Conservation (phyloP, 2,329 filamentous ascomycete species). For the Trichoderma oligosporum region DNA sequence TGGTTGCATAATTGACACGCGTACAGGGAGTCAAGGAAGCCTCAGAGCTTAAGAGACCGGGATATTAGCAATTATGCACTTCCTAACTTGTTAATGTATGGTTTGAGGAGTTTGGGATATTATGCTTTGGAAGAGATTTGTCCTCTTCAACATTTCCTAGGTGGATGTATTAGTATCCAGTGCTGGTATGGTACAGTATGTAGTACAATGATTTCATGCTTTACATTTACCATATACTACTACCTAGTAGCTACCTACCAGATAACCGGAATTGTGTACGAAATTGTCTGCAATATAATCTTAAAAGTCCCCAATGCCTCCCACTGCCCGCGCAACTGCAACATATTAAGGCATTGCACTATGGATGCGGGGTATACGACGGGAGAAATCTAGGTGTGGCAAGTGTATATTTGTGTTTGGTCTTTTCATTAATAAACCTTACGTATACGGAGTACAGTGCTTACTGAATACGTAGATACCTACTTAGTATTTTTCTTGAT, state of each 20-base stretch:
- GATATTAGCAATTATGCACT: slow-evolving; percentile 5
- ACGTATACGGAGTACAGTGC: no score
- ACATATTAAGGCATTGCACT: no score
- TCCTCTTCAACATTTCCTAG: not conserved
- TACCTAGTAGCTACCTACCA: not conserved
- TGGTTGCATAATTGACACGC: not conserved
- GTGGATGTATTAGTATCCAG: slow-evolving; percentile 2
- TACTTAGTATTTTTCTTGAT: no score
- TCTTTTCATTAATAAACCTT: no score
- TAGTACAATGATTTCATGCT: slow-evolving; percentile 11
- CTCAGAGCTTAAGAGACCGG: slow-evolving; percentile 7
- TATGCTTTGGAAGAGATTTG: slow-evolving; percentile 11
- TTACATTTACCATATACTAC: no score
- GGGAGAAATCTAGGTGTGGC: no score
- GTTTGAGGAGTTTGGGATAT: slow-evolving; percentile 15
- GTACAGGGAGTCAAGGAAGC: not conserved
- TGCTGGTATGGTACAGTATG: slow-evolving; percentile 3
- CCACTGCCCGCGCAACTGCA: no score
- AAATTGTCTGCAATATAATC: no score
- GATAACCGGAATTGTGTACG: not conserved
- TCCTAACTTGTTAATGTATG: slow-evolving; percentile 16
- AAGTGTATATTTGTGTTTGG: no score
- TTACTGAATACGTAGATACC: no score
- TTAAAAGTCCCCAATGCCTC: no score
- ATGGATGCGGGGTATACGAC: no score